Evolutionary conservation across 140 eudicot genomes (phyloP).

Genomic region (Erigeron philadelphicus): DNA sequence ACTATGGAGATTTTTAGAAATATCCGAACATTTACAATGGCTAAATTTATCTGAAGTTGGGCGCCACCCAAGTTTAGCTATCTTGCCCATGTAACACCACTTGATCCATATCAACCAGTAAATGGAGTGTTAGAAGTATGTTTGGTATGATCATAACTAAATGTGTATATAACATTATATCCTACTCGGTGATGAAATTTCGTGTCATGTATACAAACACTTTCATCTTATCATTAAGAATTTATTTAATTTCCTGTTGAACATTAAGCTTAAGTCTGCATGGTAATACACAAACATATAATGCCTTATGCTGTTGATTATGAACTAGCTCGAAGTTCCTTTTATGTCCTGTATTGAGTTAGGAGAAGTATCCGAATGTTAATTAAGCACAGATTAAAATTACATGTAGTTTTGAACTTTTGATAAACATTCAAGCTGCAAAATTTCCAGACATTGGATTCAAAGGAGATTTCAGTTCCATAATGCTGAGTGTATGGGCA

Average conservation of each 20-base stretch:
- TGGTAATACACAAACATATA: neutral
- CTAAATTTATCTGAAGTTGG: neutral
- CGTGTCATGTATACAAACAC: slow-evolving; percentile 23
- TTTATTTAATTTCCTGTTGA: neutral
- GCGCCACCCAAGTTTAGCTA: slow-evolving; percentile 6
- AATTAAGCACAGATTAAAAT: slow-evolving; percentile 5
- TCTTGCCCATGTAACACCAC: slow-evolving; percentile 12
- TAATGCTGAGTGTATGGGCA: too few relatives aligned
- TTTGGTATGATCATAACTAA: slow-evolving; percentile 5
- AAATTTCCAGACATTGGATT: too few relatives aligned
- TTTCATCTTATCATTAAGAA: slow-evolving; percentile 16
- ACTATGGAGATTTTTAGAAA: slow-evolving; percentile 13
- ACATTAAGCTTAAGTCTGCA: neutral
- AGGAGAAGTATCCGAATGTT: slow-evolving; percentile 18
- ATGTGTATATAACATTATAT: slow-evolving; percentile 10
- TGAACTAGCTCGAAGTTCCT: slow-evolving; percentile 18
- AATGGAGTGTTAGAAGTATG: slow-evolving; percentile 11
- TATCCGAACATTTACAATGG: neutral
- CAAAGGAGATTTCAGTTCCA: too few relatives aligned
- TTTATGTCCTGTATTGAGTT: slow-evolving; percentile 4
- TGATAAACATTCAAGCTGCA: too few relatives aligned
- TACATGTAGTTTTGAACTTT: neutral
- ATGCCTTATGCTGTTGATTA: slow-evolving; percentile 4
- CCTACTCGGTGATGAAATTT: neutral
- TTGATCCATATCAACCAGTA: slow-evolving; percentile 1